Conservation (phyloP, 768 basidiomycete genomes). For the Trametes cubensis region DNA sequence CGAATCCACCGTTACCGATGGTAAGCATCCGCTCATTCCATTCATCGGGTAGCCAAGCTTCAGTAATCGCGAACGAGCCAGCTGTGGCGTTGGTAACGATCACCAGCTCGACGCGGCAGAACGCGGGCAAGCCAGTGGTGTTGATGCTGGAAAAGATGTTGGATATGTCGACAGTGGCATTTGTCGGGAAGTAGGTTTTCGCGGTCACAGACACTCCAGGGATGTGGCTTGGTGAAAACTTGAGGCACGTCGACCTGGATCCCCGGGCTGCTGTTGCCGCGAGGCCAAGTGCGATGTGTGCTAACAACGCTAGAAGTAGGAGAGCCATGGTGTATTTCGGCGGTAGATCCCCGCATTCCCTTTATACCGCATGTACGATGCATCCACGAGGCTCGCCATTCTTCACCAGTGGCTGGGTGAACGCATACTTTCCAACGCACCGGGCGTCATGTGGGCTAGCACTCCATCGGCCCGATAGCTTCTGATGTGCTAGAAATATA, state of each 20-base stretch:
- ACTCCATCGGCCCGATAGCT: not conserved
- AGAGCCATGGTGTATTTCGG: not conserved
- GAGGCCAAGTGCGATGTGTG: not conserved
- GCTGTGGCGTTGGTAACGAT: conserved; percentile 29
- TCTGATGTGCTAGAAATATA: not conserved
- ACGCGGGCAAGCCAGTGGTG: conserved; percentile 22
- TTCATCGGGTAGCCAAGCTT: conserved; percentile 35
- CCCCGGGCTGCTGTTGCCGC: not conserved
- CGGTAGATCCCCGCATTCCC: not conserved
- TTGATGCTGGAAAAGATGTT: conserved; percentile 25
- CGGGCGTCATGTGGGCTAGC: not conserved
- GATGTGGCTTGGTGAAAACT: conserved; percentile 5
- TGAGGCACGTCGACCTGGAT: not conserved
- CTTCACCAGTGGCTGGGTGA: not conserved
- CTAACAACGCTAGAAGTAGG: not conserved
- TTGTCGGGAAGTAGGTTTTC: conserved; percentile 19
- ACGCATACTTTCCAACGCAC: not conserved
- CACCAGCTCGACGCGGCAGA: conserved; percentile 29
- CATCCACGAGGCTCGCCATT: not conserved
- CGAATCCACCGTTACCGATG: conserved; percentile 32
- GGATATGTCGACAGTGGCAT: conserved; percentile 22
- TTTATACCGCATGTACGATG: not conserved
- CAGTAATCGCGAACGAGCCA: conserved; percentile 23
- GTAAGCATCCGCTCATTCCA: conserved; percentile 34
- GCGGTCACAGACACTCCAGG: conserved; percentile 3